Evolutionary conservation across 257 asterid genomes (phyloP).

Genomic region (Solanum pimpinellifolium): DNA sequence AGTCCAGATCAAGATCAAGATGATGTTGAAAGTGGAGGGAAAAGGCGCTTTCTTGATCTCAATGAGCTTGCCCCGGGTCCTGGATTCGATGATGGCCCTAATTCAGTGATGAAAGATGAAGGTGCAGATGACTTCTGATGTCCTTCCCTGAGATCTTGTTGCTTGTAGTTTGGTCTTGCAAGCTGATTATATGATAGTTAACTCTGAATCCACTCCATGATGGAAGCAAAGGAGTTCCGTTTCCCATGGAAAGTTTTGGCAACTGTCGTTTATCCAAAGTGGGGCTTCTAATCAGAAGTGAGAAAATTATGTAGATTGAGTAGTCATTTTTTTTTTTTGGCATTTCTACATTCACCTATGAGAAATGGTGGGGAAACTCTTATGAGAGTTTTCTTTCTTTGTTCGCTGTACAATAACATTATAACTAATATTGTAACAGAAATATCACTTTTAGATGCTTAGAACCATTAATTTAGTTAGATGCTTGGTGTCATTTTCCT

Average conservation of each 20-base stretch:
- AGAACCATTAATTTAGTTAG: neutral
- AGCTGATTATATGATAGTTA: conserved; percentile 36
- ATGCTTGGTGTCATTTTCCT: neutral
- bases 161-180: conserved; percentile 14
- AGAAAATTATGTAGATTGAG: conserved; percentile 38
- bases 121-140: conserved; percentile 32
- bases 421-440: conserved; percentile 36
- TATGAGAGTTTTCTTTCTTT: conserved; percentile 18
- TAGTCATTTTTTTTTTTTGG: conserved; percentile 35
- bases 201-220: conserved; percentile 20
- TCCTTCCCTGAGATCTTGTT: neutral
- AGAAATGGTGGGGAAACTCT: conserved; percentile 27
- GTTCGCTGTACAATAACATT: conserved; percentile 42
- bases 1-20: conserved; percentile 32
- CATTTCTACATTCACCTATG: conserved; percentile 17
- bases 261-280: conserved; percentile 25
- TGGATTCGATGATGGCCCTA: conserved; percentile 68
- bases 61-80: conserved; percentile 91
- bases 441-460: conserved; percentile 9
- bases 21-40: conserved; percentile 29
- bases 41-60: conserved; percentile 74
- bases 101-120: conserved; percentile 34
- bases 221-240: conserved; percentile 34
- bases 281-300: conserved; percentile 24
- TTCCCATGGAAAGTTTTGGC: conserved; percentile 30